Base-by-base conservation (phyloP, 2,329 filamentous ascomycete genomes). In the Aspergillus sp. region DNA sequence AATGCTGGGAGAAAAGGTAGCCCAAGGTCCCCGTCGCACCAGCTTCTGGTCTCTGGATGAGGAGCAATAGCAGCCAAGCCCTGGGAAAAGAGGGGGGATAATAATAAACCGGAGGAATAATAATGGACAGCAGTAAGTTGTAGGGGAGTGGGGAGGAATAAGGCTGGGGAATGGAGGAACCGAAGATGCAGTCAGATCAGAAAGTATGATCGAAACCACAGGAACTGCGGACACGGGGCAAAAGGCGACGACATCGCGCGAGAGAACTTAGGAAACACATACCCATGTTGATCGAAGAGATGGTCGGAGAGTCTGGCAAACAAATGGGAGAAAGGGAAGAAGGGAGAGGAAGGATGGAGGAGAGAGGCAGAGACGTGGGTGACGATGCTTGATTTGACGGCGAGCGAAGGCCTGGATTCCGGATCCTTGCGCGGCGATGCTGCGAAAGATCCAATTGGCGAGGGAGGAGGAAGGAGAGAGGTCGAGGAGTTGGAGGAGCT, bases 251-350 rank as follows among this genome's bases (percentile, higher is more conserved):
- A 42, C n/a, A 20, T 17, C n/a, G 39, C 17, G 17, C 4, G 26
- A 48, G 51, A 26, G 26, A 17, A n/a, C 8, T 6, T 7, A 5
- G 48, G 11, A 30, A 20, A n/a, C 34, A 48, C 44, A 34, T 61
- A 65, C 63, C 63, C 63, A 65, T 65, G 52, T 57, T 59, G 38
- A 41, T 61, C 17, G 42, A 48, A 36, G 39, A 52, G 51, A 51
- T 43, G 45, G 51, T 50, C 36, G 26, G 44, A 45, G 43, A 45
- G 22, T 26, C 44, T 48, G 44, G 26, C 22, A 24, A 24, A 24
- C 20, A 36, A n/a, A n/a, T n/a, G 15, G n/a, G 15, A 34, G 55
- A 18, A n/a, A 50, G 47, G 41, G 55, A 38, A 38, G 44, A 43
- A 42, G 50, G 39, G 30, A 30, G 30, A 53, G 41, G 30, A 30